Evolutionary conservation across 2,329 filamentous ascomycete genomes (phyloP), one percentile per base, ranked within the genome.

Genomic region (Clarireedia paspali): DNA sequence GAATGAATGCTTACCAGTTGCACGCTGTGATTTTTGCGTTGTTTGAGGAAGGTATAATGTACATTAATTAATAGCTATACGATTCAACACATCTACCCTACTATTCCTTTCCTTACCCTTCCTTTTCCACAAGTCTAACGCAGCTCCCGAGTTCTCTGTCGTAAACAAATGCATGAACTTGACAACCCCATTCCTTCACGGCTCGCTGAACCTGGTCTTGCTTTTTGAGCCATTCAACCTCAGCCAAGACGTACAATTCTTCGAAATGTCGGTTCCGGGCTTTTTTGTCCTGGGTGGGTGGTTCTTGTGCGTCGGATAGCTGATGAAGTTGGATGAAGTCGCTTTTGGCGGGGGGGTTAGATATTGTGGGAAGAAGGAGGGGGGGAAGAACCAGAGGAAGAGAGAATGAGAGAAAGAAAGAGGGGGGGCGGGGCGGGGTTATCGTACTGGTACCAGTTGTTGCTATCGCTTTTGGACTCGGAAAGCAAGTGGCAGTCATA

Each of bases 81-180:
- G 9, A 49, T 36, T 23, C 20, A 20, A 47, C n/a, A 10, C 5
- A n/a, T 34, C n/a, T 40, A 30, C 3, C 9, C 6, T 17, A n/a
- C 24, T 40, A 39, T 27, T 17, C 15, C 17, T 23, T 39, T n/a
- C 24, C 20, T 15, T 4, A 14, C 24, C n/a, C 67, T 15, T 70
- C 65, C 59, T 75, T 74, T 40, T 72, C 63, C 6, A 70, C 76
- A 57, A 85, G 62, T 58, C 81, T 73, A 55, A 77, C 73, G 63
- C 84, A 70, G 47, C 76, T 68, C n/a, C 80, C 81, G 24, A 69
- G 76, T 4, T 68, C 77, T 57, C 84, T 75, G 64, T 86, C 78
- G 67, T 82, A 86, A 2, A 87, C 77, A 58, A 84, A 72, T 6
- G 82, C 84, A 67, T 87, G 82, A 6, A 87, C 72, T 67, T 80